Conservation (phyloP, 75 land plant species). For the Pinus taeda region DNA sequence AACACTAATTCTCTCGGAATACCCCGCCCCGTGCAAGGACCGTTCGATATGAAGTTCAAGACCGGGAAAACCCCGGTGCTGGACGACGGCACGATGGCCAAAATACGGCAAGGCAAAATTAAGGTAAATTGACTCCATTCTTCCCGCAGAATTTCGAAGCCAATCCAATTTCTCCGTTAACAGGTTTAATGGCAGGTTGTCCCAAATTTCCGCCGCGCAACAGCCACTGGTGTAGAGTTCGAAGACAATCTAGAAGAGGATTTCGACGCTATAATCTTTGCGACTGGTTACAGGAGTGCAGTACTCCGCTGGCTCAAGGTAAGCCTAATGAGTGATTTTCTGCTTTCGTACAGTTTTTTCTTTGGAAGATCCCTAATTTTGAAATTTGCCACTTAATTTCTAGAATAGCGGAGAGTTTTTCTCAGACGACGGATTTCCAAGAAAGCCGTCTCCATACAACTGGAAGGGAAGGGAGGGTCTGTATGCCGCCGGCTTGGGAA, state of each 20-base stretch:
- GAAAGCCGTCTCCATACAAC: neutral
- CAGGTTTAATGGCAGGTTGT: conserved; percentile 9
- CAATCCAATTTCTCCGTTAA: neutral
- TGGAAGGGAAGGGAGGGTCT: conserved; percentile 12
- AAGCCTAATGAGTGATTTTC: neutral
- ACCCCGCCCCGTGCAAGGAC: conserved; percentile 37
- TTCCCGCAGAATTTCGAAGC: neutral
- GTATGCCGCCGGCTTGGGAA: conserved; percentile 13
- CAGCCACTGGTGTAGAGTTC: conserved; percentile 9
- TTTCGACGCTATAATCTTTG: conserved; percentile 42
- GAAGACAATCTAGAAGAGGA: conserved; percentile 10
- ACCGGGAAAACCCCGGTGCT: conserved; percentile 43
- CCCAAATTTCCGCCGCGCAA: conserved; percentile 20
- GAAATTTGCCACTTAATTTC: neutral
- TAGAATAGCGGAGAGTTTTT: conserved; percentile 19
- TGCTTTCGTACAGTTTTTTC: too few relatives aligned
- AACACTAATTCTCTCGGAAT: conserved; percentile 34
- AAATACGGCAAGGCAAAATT: conserved; percentile 44
- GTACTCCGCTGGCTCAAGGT: conserved; percentile 45
- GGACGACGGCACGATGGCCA: conserved; percentile 52
- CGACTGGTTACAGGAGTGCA: conserved; percentile 46
- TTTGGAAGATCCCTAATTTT: too few relatives aligned
- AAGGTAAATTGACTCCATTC: conserved; percentile 18
- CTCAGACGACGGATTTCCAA: conserved; percentile 25
- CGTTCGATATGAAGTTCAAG: conserved; percentile 32